Conservation (phyloP, 2,329 filamentous ascomycete species). For the Sporothrix brasiliensis region DNA sequence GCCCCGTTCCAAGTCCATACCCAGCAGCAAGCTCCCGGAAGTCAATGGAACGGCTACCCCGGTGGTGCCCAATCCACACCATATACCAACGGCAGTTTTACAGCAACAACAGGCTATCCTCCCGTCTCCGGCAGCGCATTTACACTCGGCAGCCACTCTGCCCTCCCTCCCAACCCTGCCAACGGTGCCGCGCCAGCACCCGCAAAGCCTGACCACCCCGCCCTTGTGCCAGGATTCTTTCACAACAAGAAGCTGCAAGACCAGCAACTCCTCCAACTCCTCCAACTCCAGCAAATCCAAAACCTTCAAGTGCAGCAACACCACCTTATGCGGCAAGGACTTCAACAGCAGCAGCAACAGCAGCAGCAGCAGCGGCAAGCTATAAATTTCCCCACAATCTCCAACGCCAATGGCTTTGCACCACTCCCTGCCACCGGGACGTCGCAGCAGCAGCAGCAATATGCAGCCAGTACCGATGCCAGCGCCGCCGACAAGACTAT, state of each 20-base stretch:
- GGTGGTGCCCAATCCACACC: background rate
- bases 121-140: background rate
- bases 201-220: background rate
- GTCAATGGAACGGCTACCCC: background rate
- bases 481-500: background rate
- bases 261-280: slow-evolving; percentile 1
- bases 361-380: slow-evolving; percentile 12
- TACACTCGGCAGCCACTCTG: background rate
- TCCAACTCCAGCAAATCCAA: background rate
- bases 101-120: slow-evolving; percentile 10
- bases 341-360: background rate
- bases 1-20: background rate
- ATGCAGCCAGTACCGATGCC: no score
- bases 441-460: background rate
- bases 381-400: background rate
- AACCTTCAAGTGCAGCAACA: slow-evolving; percentile 9
- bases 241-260: background rate
- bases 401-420: background rate
- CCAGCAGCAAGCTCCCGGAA: background rate
- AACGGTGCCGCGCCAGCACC: background rate
- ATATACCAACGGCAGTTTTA: background rate
- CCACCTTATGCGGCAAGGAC: background rate
- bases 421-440: background rate
- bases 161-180: background rate
- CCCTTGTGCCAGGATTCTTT: background rate